phyloP scores from a whole-genome alignment of 2,329 filamentous ascomycete species.

The Fusarium sp. region DNA sequence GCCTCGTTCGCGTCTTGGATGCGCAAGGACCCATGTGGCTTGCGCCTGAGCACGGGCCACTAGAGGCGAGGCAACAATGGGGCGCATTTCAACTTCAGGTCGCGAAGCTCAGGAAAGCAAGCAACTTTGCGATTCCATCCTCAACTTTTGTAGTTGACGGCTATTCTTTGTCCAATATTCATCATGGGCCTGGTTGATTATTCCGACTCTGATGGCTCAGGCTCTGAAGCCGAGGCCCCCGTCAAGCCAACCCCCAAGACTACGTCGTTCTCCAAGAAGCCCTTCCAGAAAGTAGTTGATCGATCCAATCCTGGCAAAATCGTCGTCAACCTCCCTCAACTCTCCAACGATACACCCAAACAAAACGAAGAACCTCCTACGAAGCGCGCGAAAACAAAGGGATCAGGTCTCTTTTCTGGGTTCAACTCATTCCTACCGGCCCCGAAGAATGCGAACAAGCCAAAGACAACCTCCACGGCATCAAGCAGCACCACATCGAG shows the following conservation, averaged over 20 bases:
- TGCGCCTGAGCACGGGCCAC: slow-evolving; percentile 29
- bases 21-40: slow-evolving; percentile 31
- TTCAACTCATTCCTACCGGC: slow-evolving; percentile 90
- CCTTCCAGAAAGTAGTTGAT: slow-evolving; percentile 85
- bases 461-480: slow-evolving; percentile 46
- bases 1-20: slow-evolving; percentile 26
- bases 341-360: slow-evolving; percentile 51
- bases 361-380: slow-evolving; percentile 63
- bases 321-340: slow-evolving; percentile 78
- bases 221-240: slow-evolving; percentile 62
- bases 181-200: slow-evolving; percentile 85
- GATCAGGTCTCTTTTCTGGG: slow-evolving; percentile 75
- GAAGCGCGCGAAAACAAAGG: slow-evolving; percentile 73
- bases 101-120: neutral
- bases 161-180: neutral
- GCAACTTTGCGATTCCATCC: slow-evolving; percentile 13
- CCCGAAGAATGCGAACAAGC: slow-evolving; percentile 72
- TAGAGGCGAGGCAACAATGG: slow-evolving; percentile 30
- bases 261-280: slow-evolving; percentile 62
- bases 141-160: neutral
- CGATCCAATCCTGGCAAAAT: slow-evolving; percentile 86
- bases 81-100: slow-evolving; percentile 10
- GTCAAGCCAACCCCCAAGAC: slow-evolving; percentile 47
- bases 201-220: slow-evolving; percentile 86
- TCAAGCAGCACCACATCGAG: slow-evolving; percentile 31